A percentile compares a stretch with the other conserved stretches of the same genome.
Conservation (phyloP, 352 stramenopile species). For the Globisporangium spinosum region DNA sequence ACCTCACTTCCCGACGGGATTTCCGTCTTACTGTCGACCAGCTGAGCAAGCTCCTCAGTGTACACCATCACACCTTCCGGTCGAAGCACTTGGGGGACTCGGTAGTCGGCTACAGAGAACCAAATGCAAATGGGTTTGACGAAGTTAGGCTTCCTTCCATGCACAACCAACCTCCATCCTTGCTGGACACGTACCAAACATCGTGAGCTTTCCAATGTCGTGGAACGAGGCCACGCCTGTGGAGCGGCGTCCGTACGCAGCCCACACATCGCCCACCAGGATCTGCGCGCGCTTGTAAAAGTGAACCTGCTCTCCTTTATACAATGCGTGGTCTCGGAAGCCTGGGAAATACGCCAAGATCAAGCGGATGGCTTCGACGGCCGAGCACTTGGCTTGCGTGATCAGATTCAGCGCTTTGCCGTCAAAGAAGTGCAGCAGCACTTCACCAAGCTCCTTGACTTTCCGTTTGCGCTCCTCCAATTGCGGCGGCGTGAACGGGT, state of each 20-base stretch:
- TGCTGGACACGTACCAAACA: conserved; percentile 63
- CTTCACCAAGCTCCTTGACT: conserved; percentile 49
- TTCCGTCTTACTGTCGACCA: conserved; percentile 53
- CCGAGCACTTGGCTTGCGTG: conserved; percentile 43
- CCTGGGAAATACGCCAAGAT: conserved; percentile 72
- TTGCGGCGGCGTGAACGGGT: conserved; percentile 55
- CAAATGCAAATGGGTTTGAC: neutral
- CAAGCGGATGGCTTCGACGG: conserved; percentile 58
- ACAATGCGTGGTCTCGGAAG: conserved; percentile 83
- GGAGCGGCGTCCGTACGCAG: conserved; percentile 64
- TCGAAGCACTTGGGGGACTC: conserved; percentile 77
- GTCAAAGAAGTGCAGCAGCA: conserved; percentile 46
- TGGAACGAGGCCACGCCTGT: conserved; percentile 54
- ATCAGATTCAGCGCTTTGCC: conserved; percentile 53
- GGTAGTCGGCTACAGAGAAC: conserved; percentile 68
- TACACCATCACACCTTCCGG: conserved; percentile 72
- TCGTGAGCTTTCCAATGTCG: conserved; percentile 83
- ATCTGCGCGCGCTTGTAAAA: conserved; percentile 92
- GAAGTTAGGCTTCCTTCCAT: neutral
- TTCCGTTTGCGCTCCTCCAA: conserved; percentile 59
- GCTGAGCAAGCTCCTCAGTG: conserved; percentile 33
- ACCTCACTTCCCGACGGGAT: conserved; percentile 68
- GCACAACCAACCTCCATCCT: neutral
- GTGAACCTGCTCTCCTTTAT: conserved; percentile 79
- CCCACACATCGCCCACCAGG: conserved; percentile 84